Evolutionary conservation across 1,139 yeast genomes (phyloP), one percentile per base, ranked within the genome.

Genomic region (Pneumocystis oryctolagi): DNA sequence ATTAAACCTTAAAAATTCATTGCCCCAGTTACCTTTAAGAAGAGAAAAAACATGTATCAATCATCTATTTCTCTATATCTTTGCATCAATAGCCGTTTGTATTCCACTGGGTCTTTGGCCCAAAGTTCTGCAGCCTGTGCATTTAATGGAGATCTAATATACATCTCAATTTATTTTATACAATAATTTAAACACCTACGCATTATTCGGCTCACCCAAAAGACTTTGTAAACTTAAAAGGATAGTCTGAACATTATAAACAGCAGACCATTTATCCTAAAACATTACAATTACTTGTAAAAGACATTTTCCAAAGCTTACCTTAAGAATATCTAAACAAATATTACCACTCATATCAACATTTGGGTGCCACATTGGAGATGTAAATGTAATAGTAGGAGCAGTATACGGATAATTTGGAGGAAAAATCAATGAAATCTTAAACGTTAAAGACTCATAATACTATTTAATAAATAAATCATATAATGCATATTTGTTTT

Each of bases 331-430:
- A 69, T 80, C 83, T 60, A 80, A 71, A 70, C 84, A 80, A 67
- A 82, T 82, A 71, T 82, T 81, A 59, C 89, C 89, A 66, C 80
- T 76, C 75, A 81, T 78, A 70, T 83, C 85, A 67, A 84, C 84
- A 71, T 84, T 84, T 64, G 89, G 89, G 69, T 84, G 89, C 78
- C 84, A 84, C 77, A 84, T 83, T 64, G 85, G 85, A 60, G 85
- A 79, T 57, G 78, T 77, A 73, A 84, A 84, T 67, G 78, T 79
- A 69, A 84, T 79, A 66, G 76, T 77, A 47, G 87, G 87, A 28
- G 87, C 83, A 56, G 77, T 74, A 70, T 79, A 84, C 5, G 87
- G 87, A 69, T 83, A 84, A 70, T 80, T 79, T 60, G 79, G 76
- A 40, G 86, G 84, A 74, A 83, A 83, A 60, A 77, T 76, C 66